Conservation (phyloP, 495 filamentous ascomycete species). For the Aspergillus funiculosus region DNA sequence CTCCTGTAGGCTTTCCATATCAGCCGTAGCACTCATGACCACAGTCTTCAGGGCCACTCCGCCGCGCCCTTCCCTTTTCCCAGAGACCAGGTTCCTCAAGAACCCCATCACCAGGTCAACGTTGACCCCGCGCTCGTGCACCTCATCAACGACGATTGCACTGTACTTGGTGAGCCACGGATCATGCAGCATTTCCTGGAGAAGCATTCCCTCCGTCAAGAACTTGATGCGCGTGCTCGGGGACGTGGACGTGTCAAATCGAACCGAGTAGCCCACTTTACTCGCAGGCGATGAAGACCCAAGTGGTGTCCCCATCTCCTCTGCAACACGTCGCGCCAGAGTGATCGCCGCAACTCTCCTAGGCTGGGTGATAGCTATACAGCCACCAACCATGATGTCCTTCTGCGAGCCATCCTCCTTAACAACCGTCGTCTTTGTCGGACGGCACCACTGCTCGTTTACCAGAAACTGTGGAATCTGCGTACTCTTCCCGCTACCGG, state of each 20-base stretch:
- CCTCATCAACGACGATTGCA: slow-evolving; percentile 88
- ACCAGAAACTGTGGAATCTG: slow-evolving; percentile 90
- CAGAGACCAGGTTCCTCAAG: slow-evolving; percentile 63
- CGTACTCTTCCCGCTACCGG: slow-evolving; percentile 93
- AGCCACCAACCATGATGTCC: slow-evolving; percentile 62
- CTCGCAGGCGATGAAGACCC: slow-evolving; percentile 58
- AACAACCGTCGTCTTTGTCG: slow-evolving; percentile 45
- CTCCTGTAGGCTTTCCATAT: slow-evolving; percentile 65
- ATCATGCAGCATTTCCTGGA: slow-evolving; percentile 90
- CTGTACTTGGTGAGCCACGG: slow-evolving; percentile 79
- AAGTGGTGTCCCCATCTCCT: slow-evolving; percentile 82
- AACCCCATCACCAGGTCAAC: slow-evolving; percentile 89
- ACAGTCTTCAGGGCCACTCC: slow-evolving; percentile 78
- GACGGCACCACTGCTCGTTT: slow-evolving; percentile 71
- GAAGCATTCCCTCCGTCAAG: slow-evolving; percentile 91
- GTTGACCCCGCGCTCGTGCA: slow-evolving; percentile 95
- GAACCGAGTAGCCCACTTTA: slow-evolving; percentile 85
- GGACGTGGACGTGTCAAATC: slow-evolving; percentile 79
- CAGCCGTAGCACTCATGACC: slow-evolving; percentile 95
- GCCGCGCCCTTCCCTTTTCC: slow-evolving; percentile 52
- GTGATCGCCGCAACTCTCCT: slow-evolving; percentile 92
- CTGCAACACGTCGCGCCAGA: slow-evolving; percentile 79
- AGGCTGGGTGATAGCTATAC: slow-evolving; percentile 93
- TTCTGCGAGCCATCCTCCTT: slow-evolving; percentile 36
- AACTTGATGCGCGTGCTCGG: slow-evolving; percentile 81